Conservation (phyloP, 2,329 filamentous ascomycete genomes). For the Aspergillus ruber region DNA sequence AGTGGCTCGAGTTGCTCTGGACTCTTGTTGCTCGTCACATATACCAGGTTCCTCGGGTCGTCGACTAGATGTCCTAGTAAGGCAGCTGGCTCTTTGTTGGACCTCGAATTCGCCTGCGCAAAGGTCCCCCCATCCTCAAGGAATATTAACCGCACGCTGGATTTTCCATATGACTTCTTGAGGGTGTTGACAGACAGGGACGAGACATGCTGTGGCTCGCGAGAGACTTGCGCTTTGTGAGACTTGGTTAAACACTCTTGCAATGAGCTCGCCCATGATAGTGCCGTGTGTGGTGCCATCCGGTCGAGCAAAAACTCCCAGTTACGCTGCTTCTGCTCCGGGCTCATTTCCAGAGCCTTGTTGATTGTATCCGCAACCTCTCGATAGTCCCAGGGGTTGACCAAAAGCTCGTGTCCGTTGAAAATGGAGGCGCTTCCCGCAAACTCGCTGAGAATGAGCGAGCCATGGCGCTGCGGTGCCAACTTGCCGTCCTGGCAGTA, state of each 20-base stretch:
- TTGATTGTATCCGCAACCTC: conserved; percentile 81
- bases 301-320: conserved; percentile 67
- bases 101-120: conserved; percentile 67
- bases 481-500: conserved; percentile 79
- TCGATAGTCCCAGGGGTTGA: conserved; percentile 93
- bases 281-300: conserved; percentile 72
- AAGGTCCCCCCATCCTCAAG: conserved; percentile 87
- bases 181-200: conserved; percentile 64
- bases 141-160: conserved; percentile 69
- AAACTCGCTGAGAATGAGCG: conserved; percentile 88
- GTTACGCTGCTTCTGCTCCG: conserved; percentile 63
- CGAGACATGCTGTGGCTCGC: conserved; percentile 73
- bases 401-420: conserved; percentile 66
- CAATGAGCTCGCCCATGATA: conserved; percentile 72
- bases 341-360: conserved; percentile 70
- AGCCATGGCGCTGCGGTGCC: conserved; percentile 69
- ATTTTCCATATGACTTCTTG: conserved; percentile 57
- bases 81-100: conserved; percentile 68
- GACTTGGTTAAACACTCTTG: conserved; percentile 62
- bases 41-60: conserved; percentile 75
- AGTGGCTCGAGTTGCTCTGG: conserved; percentile 78
- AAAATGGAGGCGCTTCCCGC: conserved; percentile 86
- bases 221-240: conserved; percentile 71
- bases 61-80: conserved; percentile 69
- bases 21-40: conserved; percentile 80